Evolutionary conservation across 306 rosid species (phyloP).

Genomic region (Carpinus fangiana): DNA sequence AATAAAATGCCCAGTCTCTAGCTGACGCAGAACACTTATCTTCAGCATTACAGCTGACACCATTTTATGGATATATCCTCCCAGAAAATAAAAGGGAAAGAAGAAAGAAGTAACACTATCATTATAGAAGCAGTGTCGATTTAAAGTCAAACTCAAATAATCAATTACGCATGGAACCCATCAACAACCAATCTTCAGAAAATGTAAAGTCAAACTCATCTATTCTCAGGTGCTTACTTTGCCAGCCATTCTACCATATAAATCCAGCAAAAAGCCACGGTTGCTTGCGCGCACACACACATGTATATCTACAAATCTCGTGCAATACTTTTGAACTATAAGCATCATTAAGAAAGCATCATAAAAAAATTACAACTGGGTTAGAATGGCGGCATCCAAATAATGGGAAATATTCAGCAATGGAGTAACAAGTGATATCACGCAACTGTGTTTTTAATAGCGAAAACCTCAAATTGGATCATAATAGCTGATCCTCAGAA

Average conservation of each 20-base stretch:
- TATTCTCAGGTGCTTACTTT: not conserved
- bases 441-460: not conserved
- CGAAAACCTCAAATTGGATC: conserved; percentile 4
- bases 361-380: not conserved
- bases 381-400: not conserved
- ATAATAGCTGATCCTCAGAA: not conserved
- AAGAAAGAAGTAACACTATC: not conserved
- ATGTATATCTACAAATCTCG: not conserved
- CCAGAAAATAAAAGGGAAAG: not conserved
- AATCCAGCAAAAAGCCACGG: not conserved
- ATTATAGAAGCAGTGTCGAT: not conserved
- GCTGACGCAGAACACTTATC: not conserved
- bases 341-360: not conserved
- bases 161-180: not conserved
- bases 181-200: not conserved
- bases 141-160: conserved; percentile 3
- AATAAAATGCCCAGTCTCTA: not conserved
- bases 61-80: not conserved
- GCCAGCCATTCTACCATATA: not conserved
- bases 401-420: not conserved
- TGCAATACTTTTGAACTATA: not conserved
- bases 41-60: not conserved
- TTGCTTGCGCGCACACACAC: not conserved
- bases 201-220: not conserved
- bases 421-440: not conserved